These are phyloP conservation scores for Chlorociboria aeruginascens DNA, from an alignment of 495 filamentous ascomycete genomes.

Conservation along the genomic window DNA sequence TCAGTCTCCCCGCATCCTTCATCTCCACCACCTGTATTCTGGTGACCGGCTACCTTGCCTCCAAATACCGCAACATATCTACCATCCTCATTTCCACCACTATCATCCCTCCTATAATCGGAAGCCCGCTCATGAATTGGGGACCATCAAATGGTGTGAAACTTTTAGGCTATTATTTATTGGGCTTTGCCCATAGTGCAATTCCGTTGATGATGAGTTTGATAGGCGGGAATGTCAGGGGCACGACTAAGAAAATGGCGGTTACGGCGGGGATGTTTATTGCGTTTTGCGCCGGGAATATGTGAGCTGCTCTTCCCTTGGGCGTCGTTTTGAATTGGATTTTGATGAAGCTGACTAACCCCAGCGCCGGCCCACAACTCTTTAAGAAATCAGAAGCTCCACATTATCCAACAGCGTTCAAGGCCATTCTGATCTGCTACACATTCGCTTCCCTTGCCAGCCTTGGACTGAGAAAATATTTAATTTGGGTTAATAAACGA, in stretches of 20 bases:
- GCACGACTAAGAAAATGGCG: slow-evolving; percentile 16
- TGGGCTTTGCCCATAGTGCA: slow-evolving; percentile 22
- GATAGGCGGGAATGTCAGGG: slow-evolving; percentile 14
- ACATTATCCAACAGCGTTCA: neutral
- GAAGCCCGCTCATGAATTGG: slow-evolving; percentile 26
- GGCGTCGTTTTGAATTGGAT: neutral
- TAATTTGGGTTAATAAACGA: neutral
- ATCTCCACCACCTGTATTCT: slow-evolving; percentile 23
- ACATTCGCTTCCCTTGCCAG: neutral
- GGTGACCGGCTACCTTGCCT: slow-evolving; percentile 27
- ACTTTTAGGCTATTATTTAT: slow-evolving; percentile 10
- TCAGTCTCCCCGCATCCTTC: slow-evolving; percentile 27
- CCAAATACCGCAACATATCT: slow-evolving; percentile 26
- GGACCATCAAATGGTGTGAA: neutral
- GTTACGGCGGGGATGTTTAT: slow-evolving; percentile 14
- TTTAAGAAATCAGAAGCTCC: neutral
- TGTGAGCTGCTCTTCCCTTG: neutral
- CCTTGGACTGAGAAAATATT: neutral
- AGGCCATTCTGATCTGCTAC: neutral
- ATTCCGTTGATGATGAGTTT: slow-evolving; percentile 25
- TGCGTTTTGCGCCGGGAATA: slow-evolving; percentile 16
- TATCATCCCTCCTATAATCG: slow-evolving; percentile 27
- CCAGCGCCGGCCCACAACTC: neutral
- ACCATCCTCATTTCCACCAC: slow-evolving; percentile 26
- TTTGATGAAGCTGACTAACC: neutral